A percentile compares a stretch with the other conserved stretches of the same genome.
These are phyloP conservation scores for Termitomyces bulborhizus DNA, from an alignment of 768 basidiomycete species.

Conservation along the genomic window DNA sequence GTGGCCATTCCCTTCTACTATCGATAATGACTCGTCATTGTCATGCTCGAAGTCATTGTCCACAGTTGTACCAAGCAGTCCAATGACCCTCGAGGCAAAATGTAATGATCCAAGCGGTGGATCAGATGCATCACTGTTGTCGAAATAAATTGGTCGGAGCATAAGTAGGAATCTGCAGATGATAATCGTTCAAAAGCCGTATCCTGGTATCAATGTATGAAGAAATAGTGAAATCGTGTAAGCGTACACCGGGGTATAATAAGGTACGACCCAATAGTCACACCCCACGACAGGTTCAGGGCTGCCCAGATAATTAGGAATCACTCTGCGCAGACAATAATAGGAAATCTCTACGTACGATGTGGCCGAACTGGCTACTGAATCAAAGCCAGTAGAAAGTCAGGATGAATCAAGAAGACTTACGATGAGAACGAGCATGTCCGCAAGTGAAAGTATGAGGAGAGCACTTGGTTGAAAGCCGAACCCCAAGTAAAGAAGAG, in stretches of 20 bases:
- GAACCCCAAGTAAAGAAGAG: not conserved
- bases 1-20: constrained; percentile 8
- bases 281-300: constrained; percentile 22
- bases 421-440: constrained; percentile 19
- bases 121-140: constrained; percentile 10
- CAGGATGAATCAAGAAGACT: not conserved
- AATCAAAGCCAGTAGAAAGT: not conserved
- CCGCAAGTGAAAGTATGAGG: constrained; percentile 18
- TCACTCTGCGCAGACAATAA: too few relatives aligned
- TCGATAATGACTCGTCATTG: not conserved
- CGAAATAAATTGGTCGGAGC: constrained; percentile 21
- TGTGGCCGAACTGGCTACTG: constrained; percentile 2
- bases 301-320: constrained; percentile 11
- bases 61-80: constrained; percentile 21
- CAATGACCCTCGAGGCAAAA: constrained; percentile 21
- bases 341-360: not conserved
- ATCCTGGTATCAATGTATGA: not conserved
- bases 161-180: constrained; percentile 27
- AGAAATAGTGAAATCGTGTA: not conserved
- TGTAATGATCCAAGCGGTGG: constrained; percentile 12
- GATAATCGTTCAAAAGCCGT: constrained; percentile 26
- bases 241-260: constrained; percentile 26
- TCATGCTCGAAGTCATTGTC: constrained; percentile 11
- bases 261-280: constrained; percentile 29
- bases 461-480: constrained; percentile 14